Evolutionary conservation across 2,329 filamentous ascomycete genomes (phyloP).

Genomic region (Macrophomina pseudophaseolina): DNA sequence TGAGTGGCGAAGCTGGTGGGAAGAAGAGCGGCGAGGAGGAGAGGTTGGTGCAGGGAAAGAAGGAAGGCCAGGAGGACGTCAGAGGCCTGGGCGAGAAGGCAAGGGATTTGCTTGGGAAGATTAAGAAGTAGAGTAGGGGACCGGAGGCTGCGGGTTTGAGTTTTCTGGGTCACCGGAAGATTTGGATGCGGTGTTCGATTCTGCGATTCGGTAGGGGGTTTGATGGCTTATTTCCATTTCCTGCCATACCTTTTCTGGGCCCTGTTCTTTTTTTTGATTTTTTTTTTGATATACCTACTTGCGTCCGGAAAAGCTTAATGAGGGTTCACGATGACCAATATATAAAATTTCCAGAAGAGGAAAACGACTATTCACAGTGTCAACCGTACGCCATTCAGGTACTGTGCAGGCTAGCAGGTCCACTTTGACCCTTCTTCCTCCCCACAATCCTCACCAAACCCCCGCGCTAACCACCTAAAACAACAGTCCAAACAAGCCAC

Average conservation of each 20-base stretch:
- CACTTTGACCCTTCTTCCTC: no score
- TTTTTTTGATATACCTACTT: background rate
- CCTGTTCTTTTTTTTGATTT: background rate
- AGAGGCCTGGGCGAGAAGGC: constrained; percentile 59
- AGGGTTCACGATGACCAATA: background rate
- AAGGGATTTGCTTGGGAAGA: constrained; percentile 56
- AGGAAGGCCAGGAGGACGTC: constrained; percentile 38
- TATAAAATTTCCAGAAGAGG: no score
- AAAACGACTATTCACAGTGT: no score
- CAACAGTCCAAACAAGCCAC: no score
- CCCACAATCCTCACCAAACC: background rate
- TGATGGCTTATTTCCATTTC: no score
- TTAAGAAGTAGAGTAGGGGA: constrained; percentile 42
- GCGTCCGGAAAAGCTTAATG: background rate
- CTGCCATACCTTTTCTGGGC: background rate
- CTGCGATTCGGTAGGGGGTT: no score
- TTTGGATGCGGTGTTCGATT: background rate
- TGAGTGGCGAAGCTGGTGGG: constrained; percentile 40
- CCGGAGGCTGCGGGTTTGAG: no score
- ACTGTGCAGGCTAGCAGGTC: no score
- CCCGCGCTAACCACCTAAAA: no score
- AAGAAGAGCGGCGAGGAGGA: constrained; percentile 47
- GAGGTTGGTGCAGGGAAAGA: constrained; percentile 49
- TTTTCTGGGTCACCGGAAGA: no score
- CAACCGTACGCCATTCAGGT: no score